These are phyloP conservation scores for Linderniella brevidens DNA, from an alignment of 257 asterid genomes.

Conservation along the genomic window DNA sequence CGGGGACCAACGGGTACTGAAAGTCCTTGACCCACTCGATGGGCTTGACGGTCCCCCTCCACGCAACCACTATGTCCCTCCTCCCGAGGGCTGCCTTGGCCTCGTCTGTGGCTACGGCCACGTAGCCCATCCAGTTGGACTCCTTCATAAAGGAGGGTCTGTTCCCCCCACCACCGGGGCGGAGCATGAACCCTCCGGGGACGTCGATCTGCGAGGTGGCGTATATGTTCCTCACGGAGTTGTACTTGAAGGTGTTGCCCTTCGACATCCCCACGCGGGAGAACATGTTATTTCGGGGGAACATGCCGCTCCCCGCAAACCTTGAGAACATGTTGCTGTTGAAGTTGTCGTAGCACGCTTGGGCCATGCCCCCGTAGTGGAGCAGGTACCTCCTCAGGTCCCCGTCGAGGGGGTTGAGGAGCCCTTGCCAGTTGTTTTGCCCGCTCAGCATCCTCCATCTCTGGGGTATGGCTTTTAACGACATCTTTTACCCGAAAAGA, in stretches of 20 bases:
- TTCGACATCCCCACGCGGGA: neutral
- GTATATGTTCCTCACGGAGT: neutral
- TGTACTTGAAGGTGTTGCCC: conserved; percentile 1
- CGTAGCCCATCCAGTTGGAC: conserved; percentile 4
- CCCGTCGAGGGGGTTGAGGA: too few relatives aligned
- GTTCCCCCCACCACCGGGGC: neutral
- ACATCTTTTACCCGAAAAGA: too few relatives aligned
- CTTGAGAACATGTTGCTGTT: too few relatives aligned
- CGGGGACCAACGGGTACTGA: neutral
- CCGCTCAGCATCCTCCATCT: too few relatives aligned
- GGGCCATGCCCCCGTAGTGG: too few relatives aligned
- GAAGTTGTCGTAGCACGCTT: too few relatives aligned
- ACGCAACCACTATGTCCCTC: neutral
- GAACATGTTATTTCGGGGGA: too few relatives aligned
- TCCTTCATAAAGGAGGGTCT: neutral
- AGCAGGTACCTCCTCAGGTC: too few relatives aligned
- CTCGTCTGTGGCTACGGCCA: conserved; percentile 4
- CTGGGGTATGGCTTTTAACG: too few relatives aligned
- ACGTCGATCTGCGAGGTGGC: neutral
- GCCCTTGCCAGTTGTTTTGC: too few relatives aligned
- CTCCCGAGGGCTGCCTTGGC: neutral
- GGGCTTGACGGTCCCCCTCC: conserved; percentile 1
- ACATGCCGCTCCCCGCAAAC: too few relatives aligned
- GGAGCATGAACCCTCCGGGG: neutral
- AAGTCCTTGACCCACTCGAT: conserved; percentile 3